Percentiles rank a stretch among this genome's conserved stretches.
Conservation (phyloP, 2,329 filamentous ascomycete species). For the Fusarium nodosum region DNA sequence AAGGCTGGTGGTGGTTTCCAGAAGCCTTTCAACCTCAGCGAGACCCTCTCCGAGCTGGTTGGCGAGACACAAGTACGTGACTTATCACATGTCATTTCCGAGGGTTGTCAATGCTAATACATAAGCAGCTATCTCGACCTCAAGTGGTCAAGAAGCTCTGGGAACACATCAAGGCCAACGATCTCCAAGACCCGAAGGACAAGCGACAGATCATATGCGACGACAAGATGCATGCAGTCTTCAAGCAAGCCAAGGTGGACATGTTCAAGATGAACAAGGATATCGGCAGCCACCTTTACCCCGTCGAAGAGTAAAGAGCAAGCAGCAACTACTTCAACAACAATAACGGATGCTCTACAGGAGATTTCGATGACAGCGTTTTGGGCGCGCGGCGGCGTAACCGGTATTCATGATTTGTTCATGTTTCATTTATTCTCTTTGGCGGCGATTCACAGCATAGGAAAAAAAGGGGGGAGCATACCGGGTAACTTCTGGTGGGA, state of each 20-base stretch:
- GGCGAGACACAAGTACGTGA: slow-evolving; percentile 75
- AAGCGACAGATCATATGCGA: slow-evolving; percentile 95
- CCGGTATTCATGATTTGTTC: slow-evolving; percentile 46
- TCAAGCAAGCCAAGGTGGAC: slow-evolving; percentile 90
- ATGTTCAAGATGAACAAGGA: slow-evolving; percentile 99
- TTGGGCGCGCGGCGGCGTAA: slow-evolving; percentile 49
- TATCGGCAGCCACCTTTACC: slow-evolving; percentile 89
- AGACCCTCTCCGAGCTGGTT: slow-evolving; percentile 76
- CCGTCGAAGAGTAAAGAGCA: slow-evolving; percentile 62
- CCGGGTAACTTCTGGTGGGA: slow-evolving; percentile 29
- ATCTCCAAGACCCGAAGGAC: slow-evolving; percentile 91
- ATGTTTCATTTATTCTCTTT: slow-evolving; percentile 45
- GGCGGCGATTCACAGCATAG: slow-evolving; percentile 45
- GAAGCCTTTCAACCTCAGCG: slow-evolving; percentile 83
- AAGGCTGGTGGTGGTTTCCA: slow-evolving; percentile 95
- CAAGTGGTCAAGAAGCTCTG: slow-evolving; percentile 97
- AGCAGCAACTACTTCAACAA: slow-evolving; percentile 2
- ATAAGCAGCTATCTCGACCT: slow-evolving; percentile 82
- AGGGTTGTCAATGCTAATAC: slow-evolving; percentile 21
- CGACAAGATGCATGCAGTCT: slow-evolving; percentile 89
- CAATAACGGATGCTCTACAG: slow-evolving; percentile 16
- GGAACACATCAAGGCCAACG: slow-evolving; percentile 90
- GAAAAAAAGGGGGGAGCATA: slow-evolving; percentile 38
- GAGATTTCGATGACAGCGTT: slow-evolving; percentile 45
- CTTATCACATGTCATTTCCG: background rate